A percentile compares a stretch with the other conserved stretches of the same genome.
Evolutionary conservation across 768 basidiomycete genomes (phyloP).

Genomic region (Boletus subcaerulescens): DNA sequence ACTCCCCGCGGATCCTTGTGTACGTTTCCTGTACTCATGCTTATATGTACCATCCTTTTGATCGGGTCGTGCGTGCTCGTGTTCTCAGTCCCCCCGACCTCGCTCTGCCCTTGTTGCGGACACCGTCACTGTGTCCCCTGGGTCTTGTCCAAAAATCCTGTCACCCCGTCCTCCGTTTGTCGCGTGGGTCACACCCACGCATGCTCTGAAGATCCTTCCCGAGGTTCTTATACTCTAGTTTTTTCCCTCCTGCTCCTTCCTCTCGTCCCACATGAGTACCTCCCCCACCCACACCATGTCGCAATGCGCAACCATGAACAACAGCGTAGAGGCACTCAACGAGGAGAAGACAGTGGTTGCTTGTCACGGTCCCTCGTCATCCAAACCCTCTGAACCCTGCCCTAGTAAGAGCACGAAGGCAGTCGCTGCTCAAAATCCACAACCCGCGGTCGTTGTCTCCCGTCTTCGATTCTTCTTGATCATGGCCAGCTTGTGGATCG

Average conservation of each 20-base stretch:
- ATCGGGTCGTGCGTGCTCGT: constrained; percentile 17
- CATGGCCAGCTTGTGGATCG: constrained; percentile 34
- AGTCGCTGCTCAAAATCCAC: constrained; percentile 5
- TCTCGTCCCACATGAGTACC: constrained; percentile 23
- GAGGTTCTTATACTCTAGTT: constrained; percentile 16
- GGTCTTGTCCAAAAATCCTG: constrained; percentile 2
- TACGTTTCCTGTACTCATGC: constrained; percentile 10
- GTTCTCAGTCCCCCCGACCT: constrained; percentile 4
- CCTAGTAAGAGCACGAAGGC: not conserved
- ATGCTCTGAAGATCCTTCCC: constrained; percentile 15
- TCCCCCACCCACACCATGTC: constrained; percentile 30
- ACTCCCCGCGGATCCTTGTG: constrained; percentile 31
- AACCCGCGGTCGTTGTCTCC: constrained; percentile 29
- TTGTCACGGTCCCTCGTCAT: not conserved
- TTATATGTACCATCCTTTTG: constrained; percentile 24
- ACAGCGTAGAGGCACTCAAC: constrained; percentile 26
- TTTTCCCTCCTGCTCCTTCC: not conserved
- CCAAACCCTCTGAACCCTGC: constrained; percentile 1
- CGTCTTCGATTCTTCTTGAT: constrained; percentile 32
- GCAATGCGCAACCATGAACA: constrained; percentile 30
- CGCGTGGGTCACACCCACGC: constrained; percentile 6
- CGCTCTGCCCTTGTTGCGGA: constrained; percentile 4
- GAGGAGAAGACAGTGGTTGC: constrained; percentile 22
- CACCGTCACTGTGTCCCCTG: constrained; percentile 9
- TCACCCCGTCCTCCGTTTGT: constrained; percentile 6